These are phyloP conservation scores for Verticillium nubilum DNA, from an alignment of 2,329 filamentous ascomycete species.

Conservation along the genomic window DNA sequence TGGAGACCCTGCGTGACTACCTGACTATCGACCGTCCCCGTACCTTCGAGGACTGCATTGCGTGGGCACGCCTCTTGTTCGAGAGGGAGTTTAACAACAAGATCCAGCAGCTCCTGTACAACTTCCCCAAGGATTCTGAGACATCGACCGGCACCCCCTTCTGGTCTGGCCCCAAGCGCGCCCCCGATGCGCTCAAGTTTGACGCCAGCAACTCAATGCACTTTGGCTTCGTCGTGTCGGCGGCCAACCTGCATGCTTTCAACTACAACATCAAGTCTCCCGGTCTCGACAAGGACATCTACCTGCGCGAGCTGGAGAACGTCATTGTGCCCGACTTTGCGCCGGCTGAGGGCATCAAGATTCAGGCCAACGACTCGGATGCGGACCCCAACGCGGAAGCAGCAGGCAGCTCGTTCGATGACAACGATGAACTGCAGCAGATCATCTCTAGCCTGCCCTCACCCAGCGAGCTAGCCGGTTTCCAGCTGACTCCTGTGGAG, in stretches of 20 bases:
- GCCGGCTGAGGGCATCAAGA: slow-evolving; percentile 87
- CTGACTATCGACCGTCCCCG: slow-evolving; percentile 87
- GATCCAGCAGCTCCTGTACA: slow-evolving; percentile 90
- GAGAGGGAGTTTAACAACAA: slow-evolving; percentile 97
- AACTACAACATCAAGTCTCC: slow-evolving; percentile 97
- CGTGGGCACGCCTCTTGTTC: slow-evolving; percentile 90
- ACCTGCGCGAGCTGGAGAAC: slow-evolving; percentile 75
- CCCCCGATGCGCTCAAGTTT: slow-evolving; percentile 86
- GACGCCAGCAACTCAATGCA: slow-evolving; percentile 80
- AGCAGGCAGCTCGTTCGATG: slow-evolving; percentile 51
- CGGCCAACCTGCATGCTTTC: slow-evolving; percentile 89
- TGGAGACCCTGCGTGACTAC: slow-evolving; percentile 86
- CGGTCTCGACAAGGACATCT: slow-evolving; percentile 63
- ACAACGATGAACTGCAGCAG: slow-evolving; percentile 68
- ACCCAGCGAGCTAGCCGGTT: slow-evolving; percentile 75
- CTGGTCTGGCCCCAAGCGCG: slow-evolving; percentile 98
- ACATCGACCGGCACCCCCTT: slow-evolving; percentile 87
- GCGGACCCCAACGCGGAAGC: slow-evolving; percentile 78
- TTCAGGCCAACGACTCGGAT: slow-evolving; percentile 92
- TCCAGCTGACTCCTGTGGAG: slow-evolving; percentile 86
- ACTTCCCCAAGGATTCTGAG: slow-evolving; percentile 91
- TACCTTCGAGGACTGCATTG: slow-evolving; percentile 92
- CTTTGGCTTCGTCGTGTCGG: slow-evolving; percentile 80
- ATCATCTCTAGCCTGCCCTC: slow-evolving; percentile 70
- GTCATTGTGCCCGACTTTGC: slow-evolving; percentile 96